Percentiles rank a stretch among this genome's conserved stretches.
Conservation (phyloP, 2,329 filamentous ascomycete genomes). For the Phaeoacremonium minimum region DNA sequence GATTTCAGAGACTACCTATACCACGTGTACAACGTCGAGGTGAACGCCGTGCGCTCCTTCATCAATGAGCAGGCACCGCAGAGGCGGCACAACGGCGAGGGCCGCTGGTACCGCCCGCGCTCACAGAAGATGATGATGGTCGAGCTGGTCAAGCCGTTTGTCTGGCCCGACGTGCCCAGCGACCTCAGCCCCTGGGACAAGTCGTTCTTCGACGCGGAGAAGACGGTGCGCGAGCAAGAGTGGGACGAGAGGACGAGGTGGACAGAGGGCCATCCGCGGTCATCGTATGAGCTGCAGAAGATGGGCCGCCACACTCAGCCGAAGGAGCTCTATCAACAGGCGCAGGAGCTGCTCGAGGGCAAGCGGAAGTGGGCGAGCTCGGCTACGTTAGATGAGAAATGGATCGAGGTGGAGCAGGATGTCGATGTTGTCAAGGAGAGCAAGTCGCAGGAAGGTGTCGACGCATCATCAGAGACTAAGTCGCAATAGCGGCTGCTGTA, state of each 20-base stretch:
- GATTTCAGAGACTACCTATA: slow-evolving; percentile 93
- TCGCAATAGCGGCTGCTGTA: not conserved
- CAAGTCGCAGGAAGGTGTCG: too few relatives aligned
- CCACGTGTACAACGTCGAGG: slow-evolving; percentile 75
- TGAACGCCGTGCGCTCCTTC: slow-evolving; percentile 71
- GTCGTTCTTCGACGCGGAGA: slow-evolving; percentile 48
- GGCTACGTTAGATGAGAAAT: slow-evolving; percentile 40
- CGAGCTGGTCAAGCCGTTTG: slow-evolving; percentile 81
- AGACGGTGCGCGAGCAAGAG: slow-evolving; percentile 38
- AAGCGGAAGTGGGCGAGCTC: slow-evolving; percentile 56
- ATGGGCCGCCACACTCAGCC: too few relatives aligned
- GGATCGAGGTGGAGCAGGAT: slow-evolving; percentile 29
- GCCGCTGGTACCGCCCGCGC: slow-evolving; percentile 64
- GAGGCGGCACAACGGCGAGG: slow-evolving; percentile 47
- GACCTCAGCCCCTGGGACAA: slow-evolving; percentile 63
- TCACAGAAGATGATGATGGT: slow-evolving; percentile 91
- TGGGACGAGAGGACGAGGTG: not conserved
- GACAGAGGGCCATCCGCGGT: slow-evolving; percentile 2
- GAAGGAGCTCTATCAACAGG: slow-evolving; percentile 44
- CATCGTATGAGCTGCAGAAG: slow-evolving; percentile 28
- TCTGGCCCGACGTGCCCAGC: slow-evolving; percentile 71
- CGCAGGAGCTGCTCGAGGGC: slow-evolving; percentile 56
- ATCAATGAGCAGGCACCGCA: slow-evolving; percentile 63
- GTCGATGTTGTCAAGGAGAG: too few relatives aligned
- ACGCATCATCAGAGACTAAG: too few relatives aligned